These are phyloP conservation scores for Cutaneotrichosporon cutaneum DNA, from an alignment of 1,284 basidiomycete species.

Conservation along the genomic window DNA sequence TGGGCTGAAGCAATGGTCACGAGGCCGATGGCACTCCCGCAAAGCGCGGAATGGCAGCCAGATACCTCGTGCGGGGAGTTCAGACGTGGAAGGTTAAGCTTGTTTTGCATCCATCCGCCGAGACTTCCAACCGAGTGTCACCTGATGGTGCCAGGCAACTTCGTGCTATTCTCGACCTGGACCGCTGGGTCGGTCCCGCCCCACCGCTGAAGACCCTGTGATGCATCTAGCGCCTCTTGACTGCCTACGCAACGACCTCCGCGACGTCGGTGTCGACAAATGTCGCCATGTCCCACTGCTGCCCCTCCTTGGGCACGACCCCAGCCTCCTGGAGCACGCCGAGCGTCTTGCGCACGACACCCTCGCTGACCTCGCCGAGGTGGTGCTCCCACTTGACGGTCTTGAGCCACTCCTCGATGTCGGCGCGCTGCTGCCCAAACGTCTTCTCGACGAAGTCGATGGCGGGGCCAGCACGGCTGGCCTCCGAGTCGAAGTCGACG, in stretches of 20 bases:
- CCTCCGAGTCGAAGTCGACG: conserved; percentile 64
- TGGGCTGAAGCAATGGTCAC: too few relatives aligned
- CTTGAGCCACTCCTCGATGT: conserved; percentile 70
- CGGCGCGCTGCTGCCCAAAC: conserved; percentile 71
- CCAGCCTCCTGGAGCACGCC: conserved; percentile 68
- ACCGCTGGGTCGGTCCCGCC: too few relatives aligned
- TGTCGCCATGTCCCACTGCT: conserved; percentile 60
- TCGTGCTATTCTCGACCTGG: too few relatives aligned
- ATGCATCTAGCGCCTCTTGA: not conserved
- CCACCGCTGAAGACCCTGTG: too few relatives aligned
- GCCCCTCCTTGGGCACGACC: conserved; percentile 61
- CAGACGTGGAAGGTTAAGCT: not conserved
- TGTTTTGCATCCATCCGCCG: not conserved
- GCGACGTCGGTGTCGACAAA: conserved; percentile 65
- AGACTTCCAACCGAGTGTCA: too few relatives aligned
- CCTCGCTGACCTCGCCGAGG: conserved; percentile 62
- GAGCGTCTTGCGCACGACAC: conserved; percentile 15
- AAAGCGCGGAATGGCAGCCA: not conserved
- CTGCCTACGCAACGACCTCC: conserved; percentile 48
- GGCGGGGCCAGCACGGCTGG: conserved; percentile 62
- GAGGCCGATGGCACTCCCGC: too few relatives aligned
- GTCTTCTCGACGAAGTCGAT: conserved; percentile 72
- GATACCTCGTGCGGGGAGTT: too few relatives aligned
- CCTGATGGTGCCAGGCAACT: too few relatives aligned
- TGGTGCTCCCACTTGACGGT: conserved; percentile 72